Conservation (phyloP, 345 rosid species). For the Rubroshorea leprosula region DNA sequence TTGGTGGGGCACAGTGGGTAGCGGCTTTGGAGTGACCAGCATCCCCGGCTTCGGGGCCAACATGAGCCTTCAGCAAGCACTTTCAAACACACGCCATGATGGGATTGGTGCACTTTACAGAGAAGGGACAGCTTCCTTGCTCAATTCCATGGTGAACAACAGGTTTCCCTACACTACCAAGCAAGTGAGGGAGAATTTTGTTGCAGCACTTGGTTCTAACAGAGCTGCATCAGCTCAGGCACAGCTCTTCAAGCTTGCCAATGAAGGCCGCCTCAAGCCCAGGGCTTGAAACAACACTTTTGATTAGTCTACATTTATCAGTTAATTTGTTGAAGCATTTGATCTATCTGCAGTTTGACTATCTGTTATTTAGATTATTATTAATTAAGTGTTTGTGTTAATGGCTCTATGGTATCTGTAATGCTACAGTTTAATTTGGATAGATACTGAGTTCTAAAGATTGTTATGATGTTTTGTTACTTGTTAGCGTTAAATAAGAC, state of each 20-base stretch:
- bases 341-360: no score
- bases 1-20: slow-evolving; percentile 86
- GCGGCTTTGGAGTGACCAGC: slow-evolving; percentile 44
- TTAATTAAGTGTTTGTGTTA: no score
- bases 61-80: slow-evolving; percentile 74
- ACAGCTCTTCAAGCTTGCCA: slow-evolving; percentile 75
- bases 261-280: slow-evolving; percentile 75
- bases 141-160: slow-evolving; percentile 71
- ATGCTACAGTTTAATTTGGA: no score
- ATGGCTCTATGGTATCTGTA: no score
- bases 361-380: no score
- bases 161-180: slow-evolving; percentile 64
- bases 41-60: slow-evolving; percentile 55
- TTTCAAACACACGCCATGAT: slow-evolving; percentile 62
- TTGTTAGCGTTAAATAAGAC: no score
- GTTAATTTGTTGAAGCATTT: no score
- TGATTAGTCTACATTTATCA: no score
- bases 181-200: slow-evolving; percentile 72
- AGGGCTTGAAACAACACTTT: no score
- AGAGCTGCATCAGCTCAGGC: slow-evolving; percentile 79
- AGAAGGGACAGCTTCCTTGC: slow-evolving; percentile 89
- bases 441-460: no score
- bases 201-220: slow-evolving; percentile 51
- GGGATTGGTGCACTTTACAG: slow-evolving; percentile 71
- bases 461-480: no score